These are phyloP conservation scores for Manihot esculenta DNA, from an alignment of 441 rosid genomes.

Conservation along the genomic window DNA sequence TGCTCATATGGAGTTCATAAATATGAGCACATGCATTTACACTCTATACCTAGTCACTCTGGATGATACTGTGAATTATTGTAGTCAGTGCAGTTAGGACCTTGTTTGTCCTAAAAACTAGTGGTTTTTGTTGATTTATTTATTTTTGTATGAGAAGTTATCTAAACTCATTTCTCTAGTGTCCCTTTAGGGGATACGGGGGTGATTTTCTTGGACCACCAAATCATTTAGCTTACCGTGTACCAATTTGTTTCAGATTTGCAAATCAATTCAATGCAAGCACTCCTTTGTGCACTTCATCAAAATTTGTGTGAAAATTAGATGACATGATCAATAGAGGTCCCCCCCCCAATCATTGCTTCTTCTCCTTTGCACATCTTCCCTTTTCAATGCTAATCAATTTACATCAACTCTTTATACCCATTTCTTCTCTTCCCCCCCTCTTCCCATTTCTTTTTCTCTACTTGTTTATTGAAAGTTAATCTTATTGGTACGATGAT, in stretches of 20 bases:
- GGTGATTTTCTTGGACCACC: constrained; percentile 21
- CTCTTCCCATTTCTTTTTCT: background rate
- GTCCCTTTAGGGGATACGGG: constrained; percentile 12
- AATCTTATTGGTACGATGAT: constrained; percentile 6
- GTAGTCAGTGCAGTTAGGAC: background rate
- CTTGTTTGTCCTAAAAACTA: background rate
- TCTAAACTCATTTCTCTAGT: background rate
- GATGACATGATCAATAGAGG: constrained; percentile 22
- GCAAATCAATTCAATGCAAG: constrained; percentile 10
- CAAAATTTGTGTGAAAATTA: constrained; percentile 29
- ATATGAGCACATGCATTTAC: background rate
- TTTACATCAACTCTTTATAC: constrained; percentile 20
- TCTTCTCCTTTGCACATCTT: constrained; percentile 11
- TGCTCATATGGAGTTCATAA: background rate
- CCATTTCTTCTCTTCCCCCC: background rate
- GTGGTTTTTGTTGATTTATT: background rate
- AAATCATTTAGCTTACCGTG: constrained; percentile 10
- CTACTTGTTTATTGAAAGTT: background rate
- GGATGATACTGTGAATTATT: background rate
- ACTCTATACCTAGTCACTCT: background rate
- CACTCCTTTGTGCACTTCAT: constrained; percentile 15
- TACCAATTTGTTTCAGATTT: constrained; percentile 14
- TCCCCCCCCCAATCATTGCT: constrained; percentile 33
- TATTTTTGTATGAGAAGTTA: background rate
- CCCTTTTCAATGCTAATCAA: constrained; percentile 27